phyloP scores from a whole-genome alignment of 164 flowering plant species.

The Dillenia turbinata region DNA sequence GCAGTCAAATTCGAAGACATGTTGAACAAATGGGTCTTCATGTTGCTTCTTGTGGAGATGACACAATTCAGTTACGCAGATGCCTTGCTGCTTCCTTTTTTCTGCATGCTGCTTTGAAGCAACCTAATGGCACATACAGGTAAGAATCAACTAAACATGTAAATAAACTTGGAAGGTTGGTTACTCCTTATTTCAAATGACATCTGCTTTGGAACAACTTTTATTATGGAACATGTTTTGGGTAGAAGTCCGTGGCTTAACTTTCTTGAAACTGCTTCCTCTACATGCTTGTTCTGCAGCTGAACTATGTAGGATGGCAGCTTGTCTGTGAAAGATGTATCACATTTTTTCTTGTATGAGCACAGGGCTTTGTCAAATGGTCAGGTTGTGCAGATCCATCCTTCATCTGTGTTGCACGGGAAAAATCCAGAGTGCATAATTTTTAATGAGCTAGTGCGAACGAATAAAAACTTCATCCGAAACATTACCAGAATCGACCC shows the following conservation, averaged over 20 bases:
- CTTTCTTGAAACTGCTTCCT: too few relatives aligned
- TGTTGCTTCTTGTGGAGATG: slow-evolving; percentile 84
- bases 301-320: too few relatives aligned
- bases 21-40: slow-evolving; percentile 76
- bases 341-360: slow-evolving; percentile 2
- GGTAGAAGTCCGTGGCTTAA: too few relatives aligned
- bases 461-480: slow-evolving; percentile 68
- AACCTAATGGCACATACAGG: slow-evolving; percentile 91
- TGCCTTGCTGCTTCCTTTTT: slow-evolving; percentile 95
- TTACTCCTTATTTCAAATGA: too few relatives aligned
- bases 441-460: slow-evolving; percentile 76
- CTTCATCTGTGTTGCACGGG: slow-evolving; percentile 67
- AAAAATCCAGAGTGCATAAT: slow-evolving; percentile 77
- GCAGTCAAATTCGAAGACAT: slow-evolving; percentile 77
- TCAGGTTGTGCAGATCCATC: slow-evolving; percentile 77
- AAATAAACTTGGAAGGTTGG: too few relatives aligned
- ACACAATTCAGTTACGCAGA: slow-evolving; percentile 69
- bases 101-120: slow-evolving; percentile 78
- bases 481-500: slow-evolving; percentile 72
- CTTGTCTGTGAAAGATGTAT: neutral
- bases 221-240: too few relatives aligned
- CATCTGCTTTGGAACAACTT: too few relatives aligned
- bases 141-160: slow-evolving; percentile 9
- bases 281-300: too few relatives aligned
- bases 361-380: slow-evolving; percentile 73